Evolutionary conservation across 202 grass and related monocot species (phyloP).

Genomic region (Zizania palustris): DNA sequence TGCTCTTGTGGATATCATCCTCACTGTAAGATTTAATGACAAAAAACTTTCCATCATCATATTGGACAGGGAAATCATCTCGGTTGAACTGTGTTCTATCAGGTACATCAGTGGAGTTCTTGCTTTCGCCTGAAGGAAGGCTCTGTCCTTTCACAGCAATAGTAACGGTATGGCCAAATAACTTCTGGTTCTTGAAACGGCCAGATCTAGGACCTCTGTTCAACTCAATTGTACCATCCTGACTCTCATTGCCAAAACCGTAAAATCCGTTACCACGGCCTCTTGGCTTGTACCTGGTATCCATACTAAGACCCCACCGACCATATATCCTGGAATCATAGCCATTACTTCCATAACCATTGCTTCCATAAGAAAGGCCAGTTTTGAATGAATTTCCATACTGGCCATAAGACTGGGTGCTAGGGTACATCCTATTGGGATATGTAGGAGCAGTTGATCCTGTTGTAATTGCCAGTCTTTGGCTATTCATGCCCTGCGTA

Average conservation of each 20-base stretch:
- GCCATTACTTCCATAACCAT: slow-evolving; percentile 39
- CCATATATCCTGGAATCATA: slow-evolving; percentile 67
- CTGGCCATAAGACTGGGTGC: slow-evolving; percentile 52
- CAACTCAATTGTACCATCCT: slow-evolving; percentile 66
- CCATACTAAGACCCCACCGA: slow-evolving; percentile 56
- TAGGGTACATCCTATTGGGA: slow-evolving; percentile 58
- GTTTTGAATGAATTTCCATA: slow-evolving; percentile 59
- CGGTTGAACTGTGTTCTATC: slow-evolving; percentile 64
- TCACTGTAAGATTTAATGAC: slow-evolving; percentile 85
- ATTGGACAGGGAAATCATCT: slow-evolving; percentile 65
- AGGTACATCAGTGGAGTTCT: slow-evolving; percentile 41
- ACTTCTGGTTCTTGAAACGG: slow-evolving; percentile 64
- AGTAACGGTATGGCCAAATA: slow-evolving; percentile 68
- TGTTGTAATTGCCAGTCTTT: slow-evolving; percentile 40
- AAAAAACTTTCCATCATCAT: slow-evolving; percentile 77
- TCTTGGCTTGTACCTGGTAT: slow-evolving; percentile 64
- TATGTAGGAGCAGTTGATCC: slow-evolving; percentile 49
- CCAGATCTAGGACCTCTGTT: slow-evolving; percentile 75
- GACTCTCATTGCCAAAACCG: slow-evolving; percentile 64
- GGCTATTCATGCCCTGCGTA: slow-evolving; percentile 49
- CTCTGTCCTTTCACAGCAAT: slow-evolving; percentile 73
- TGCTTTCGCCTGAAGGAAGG: slow-evolving; percentile 53
- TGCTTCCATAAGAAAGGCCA: slow-evolving; percentile 40
- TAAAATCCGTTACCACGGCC: slow-evolving; percentile 58
- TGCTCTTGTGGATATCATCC: slow-evolving; percentile 89